Percentiles rank a stretch among this genome's conserved stretches.
These are phyloP conservation scores for Podaxis sp. DNA, from an alignment of 768 basidiomycete genomes.

Conservation along the genomic window DNA sequence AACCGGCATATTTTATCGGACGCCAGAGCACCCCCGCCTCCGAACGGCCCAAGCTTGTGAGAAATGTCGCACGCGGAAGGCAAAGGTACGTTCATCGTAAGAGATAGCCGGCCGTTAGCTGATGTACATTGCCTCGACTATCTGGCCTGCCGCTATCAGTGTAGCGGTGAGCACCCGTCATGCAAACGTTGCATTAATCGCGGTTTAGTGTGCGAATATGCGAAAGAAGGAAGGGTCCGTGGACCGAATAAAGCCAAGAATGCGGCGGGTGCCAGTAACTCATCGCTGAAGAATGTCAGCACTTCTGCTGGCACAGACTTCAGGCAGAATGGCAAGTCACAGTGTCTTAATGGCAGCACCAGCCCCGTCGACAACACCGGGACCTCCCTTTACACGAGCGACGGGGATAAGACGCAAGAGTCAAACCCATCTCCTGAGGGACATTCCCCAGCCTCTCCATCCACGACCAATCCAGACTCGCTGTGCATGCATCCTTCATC, in stretches of 20 bases:
- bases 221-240: conserved; percentile 61
- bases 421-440: background rate
- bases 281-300: conserved; percentile 13
- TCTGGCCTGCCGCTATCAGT: conserved; percentile 37
- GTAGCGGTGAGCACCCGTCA: conserved; percentile 67
- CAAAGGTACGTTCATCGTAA: conserved; percentile 51
- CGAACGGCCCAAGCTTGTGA: conserved; percentile 77
- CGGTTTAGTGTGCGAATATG: conserved; percentile 65
- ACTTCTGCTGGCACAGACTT: conserved; percentile 11
- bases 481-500: background rate
- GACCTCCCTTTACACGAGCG: background rate
- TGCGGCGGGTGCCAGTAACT: conserved; percentile 14
- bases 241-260: conserved; percentile 61
- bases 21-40: conserved; percentile 61
- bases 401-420: conserved; percentile 8
- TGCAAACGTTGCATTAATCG: conserved; percentile 65
- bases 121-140: background rate
- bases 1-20: conserved; percentile 67
- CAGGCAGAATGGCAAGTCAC: conserved; percentile 20
- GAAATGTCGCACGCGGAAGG: conserved; percentile 70
- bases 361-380: conserved; percentile 23
- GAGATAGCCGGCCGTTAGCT: background rate
- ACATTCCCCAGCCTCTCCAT: conserved; percentile 2
- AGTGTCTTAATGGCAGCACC: conserved; percentile 21
- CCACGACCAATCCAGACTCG: background rate